Evolutionary conservation across 2,329 filamentous ascomycete genomes (phyloP), one percentile per base, ranked within the genome.

Genomic region (Phialophora tarda): DNA sequence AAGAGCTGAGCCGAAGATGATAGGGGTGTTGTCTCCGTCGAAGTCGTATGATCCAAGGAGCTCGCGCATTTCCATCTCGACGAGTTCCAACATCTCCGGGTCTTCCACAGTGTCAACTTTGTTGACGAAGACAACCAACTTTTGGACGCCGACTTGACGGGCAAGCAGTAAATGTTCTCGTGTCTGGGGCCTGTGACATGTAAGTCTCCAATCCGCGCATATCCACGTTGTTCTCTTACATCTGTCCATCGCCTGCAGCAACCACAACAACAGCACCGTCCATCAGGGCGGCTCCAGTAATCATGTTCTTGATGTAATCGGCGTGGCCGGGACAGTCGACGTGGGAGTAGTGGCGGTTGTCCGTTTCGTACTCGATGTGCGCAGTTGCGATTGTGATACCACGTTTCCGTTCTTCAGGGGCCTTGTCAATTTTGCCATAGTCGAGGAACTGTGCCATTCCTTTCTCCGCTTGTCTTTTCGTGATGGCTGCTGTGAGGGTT

Each of bases 251-350:
- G 44, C 93, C 97, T 74, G 95, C 95, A 74, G 96, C 96, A 75
- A 99, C 96, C 73, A 99, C 95, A 76, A 99, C 97, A 79, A 99
- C 94, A 76, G 95, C 94, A 76, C 95, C 95, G 76, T 99, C 95
- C 95, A 99, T 99, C 86, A 93, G 96, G 76, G 96, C 94, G 71
- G 95, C 93, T 89, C 95, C 95, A 73, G 95, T 99, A 81, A 99
- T 99, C 95, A 99, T 99, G 90, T 99, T 99, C 89, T 99, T 99
- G 86, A 99, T 98, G 87, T 99, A 99, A 92, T 99, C 95, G 82
- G 95, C 95, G 90, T 99, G 95, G 83, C 95, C 95, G 66, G 95
- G 95, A 83, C 95, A 99, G 88, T 99, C 95, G 85, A 99, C 95
- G 88, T 99, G 95, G 76, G 95, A 95, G 84, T 99, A 99, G 85